Base-by-base conservation (phyloP, 1,139 yeast genomes). In the Geotrichum europaeum region DNA sequence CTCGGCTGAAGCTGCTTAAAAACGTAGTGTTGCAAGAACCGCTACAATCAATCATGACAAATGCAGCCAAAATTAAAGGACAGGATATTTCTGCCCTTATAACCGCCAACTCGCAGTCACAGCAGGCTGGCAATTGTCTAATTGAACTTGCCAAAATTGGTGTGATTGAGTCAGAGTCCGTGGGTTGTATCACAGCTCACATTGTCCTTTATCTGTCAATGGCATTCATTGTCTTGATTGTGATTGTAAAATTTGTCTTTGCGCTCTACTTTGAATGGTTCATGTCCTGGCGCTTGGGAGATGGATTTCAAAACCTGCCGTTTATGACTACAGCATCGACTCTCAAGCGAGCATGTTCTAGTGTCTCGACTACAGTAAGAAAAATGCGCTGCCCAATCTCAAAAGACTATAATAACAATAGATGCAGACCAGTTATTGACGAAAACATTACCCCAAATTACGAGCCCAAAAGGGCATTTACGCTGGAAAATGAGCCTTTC, bases 261-360 rank as follows among this genome's bases (percentile, higher is more conserved):
- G 96, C 96, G 0, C 84, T 92, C 69, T 89, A 88, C 72, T 90
- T 85, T 75, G 84, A 86, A 68, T 89, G 96, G 96, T 76, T 81
- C 60, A 74, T 69, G 53, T 65, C 72, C 2, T 65, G 68, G 67
- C 58, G 64, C 40, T 61, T 67, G 60, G 67, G 66, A 6, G 57
- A 59, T 5, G 58, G 58, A 24, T 49, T 57, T 51, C 58, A 57
- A n/a, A 54, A 57, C 24, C 43, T 59, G 10, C 61, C 64, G 18
- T 32, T 53, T 9, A 18, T 60, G 10, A 55, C 54, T 20, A 62
- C 62, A 10, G 59, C 58, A 1, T 57, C 60, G 2, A 57, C 59
- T 30, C 45, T 57, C 13, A 24, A 50, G 34, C 57, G 56, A 18
- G 51, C 56, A 12, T 51, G 53, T n/a, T 49, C 56, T 25, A 58